Percentiles rank a stretch among this genome's conserved stretches.
phyloP scores from a whole-genome alignment of 495 filamentous ascomycete species.

The Umbilicaria muhlenbergii region DNA sequence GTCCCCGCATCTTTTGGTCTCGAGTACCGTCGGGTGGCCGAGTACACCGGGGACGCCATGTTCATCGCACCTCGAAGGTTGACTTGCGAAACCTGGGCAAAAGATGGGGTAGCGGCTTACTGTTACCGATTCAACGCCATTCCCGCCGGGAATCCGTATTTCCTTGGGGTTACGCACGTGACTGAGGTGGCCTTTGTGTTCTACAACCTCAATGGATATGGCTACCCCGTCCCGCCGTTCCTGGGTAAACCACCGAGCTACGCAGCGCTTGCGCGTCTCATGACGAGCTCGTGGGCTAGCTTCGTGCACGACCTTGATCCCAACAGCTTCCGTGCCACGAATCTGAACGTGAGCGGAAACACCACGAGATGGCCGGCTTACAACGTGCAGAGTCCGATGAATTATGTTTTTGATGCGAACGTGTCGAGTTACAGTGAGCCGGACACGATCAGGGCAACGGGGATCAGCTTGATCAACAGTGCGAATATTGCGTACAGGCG shows the following conservation, averaged over 20 bases:
- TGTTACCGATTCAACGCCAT: slow-evolving; percentile 47
- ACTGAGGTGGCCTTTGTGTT: slow-evolving; percentile 46
- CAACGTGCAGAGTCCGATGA: slow-evolving; percentile 19
- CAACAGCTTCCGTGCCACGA: slow-evolving; percentile 17
- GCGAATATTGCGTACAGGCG: background rate
- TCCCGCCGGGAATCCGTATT: slow-evolving; percentile 19
- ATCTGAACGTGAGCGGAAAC: slow-evolving; percentile 4
- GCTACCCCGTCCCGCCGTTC: slow-evolving; percentile 30
- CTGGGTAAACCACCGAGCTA: slow-evolving; percentile 28
- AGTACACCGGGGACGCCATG: slow-evolving; percentile 35
- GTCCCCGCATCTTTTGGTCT: slow-evolving; percentile 20
- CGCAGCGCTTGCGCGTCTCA: slow-evolving; percentile 29
- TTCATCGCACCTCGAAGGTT: slow-evolving; percentile 42
- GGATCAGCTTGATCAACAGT: slow-evolving; percentile 22
- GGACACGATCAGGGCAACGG: slow-evolving; percentile 31
- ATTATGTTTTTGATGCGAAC: slow-evolving; percentile 35
- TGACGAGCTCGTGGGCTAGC: slow-evolving; percentile 37
- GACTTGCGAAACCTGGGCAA: slow-evolving; percentile 36
- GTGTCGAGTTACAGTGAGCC: slow-evolving; percentile 29
- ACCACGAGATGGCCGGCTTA: slow-evolving; percentile 31
- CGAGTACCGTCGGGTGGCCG: slow-evolving; percentile 35
- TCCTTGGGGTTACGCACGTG: slow-evolving; percentile 37
- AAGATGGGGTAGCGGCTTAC: slow-evolving; percentile 31
- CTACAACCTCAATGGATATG: slow-evolving; percentile 34
- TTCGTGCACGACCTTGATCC: slow-evolving; percentile 39